These are phyloP conservation scores for Septoria linicola DNA, from an alignment of 2,329 filamentous ascomycete species.

Conservation along the genomic window DNA sequence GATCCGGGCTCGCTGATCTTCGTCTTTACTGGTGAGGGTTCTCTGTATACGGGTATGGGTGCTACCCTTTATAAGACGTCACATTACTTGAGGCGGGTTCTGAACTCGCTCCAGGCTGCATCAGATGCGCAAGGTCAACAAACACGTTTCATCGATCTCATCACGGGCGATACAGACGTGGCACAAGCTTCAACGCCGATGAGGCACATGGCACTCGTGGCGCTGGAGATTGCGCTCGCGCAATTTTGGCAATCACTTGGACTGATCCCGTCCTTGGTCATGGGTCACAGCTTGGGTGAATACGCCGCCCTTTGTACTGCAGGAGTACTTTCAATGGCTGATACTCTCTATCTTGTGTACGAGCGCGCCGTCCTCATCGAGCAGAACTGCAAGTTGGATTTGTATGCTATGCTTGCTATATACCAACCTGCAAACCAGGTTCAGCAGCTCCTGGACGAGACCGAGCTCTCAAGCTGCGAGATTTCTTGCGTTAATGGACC, in stretches of 20 bases:
- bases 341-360: slow-evolving; percentile 35
- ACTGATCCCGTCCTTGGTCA: slow-evolving; percentile 17
- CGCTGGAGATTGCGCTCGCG: slow-evolving; percentile 17
- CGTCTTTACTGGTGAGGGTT: slow-evolving; percentile 43
- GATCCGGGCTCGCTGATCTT: slow-evolving; percentile 36
- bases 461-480: neutral
- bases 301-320: slow-evolving; percentile 5
- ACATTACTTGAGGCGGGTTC: neutral
- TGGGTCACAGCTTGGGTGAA: slow-evolving; percentile 21
- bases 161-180: neutral
- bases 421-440: neutral
- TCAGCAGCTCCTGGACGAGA: neutral
- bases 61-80: neutral
- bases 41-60: slow-evolving; percentile 32
- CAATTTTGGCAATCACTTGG: too few relatives aligned
- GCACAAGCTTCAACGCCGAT: neutral
- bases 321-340: slow-evolving; percentile 25
- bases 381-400: slow-evolving; percentile 31
- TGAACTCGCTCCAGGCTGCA: neutral
- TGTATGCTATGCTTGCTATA: slow-evolving; percentile 26
- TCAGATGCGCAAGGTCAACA: neutral
- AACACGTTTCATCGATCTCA: neutral
- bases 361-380: neutral
- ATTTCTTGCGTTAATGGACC: slow-evolving; percentile 23
- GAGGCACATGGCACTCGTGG: neutral